Evolutionary conservation across 1,284 basidiomycete genomes (phyloP).

Genomic region (Rhodofomes roseus): DNA sequence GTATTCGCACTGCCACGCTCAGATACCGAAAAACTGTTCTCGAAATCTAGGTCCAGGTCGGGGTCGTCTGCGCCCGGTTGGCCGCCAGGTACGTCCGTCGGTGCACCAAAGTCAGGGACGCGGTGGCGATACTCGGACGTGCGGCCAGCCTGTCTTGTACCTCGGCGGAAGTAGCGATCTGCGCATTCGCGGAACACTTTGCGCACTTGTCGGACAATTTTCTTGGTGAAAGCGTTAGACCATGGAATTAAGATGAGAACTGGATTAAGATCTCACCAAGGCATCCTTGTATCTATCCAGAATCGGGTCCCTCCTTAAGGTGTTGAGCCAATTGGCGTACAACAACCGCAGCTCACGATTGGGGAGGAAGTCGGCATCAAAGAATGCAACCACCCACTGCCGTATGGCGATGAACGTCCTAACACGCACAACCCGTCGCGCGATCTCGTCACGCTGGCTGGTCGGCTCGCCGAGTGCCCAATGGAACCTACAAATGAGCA

Average conservation of each 20-base stretch:
- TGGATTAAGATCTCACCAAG: slow-evolving; percentile 44
- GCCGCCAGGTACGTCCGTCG: neutral
- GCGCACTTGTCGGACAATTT: slow-evolving; percentile 74
- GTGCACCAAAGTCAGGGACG: neutral
- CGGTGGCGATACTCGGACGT: neutral
- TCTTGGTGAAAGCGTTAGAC: slow-evolving; percentile 35
- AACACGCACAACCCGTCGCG: slow-evolving; percentile 74
- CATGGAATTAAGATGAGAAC: neutral
- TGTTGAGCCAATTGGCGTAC: slow-evolving; percentile 77
- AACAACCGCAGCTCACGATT: slow-evolving; percentile 70
- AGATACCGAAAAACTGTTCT: slow-evolving; percentile 5
- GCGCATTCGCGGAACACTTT: slow-evolving; percentile 80
- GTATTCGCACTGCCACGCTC: slow-evolving; percentile 3
- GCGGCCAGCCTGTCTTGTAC: neutral
- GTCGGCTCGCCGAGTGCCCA: slow-evolving; percentile 69
- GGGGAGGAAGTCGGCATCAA: slow-evolving; percentile 81
- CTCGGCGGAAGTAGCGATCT: slow-evolving; percentile 51
- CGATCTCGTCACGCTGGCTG: slow-evolving; percentile 56
- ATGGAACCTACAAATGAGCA: slow-evolving; percentile 81
- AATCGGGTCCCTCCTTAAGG: slow-evolving; percentile 64
- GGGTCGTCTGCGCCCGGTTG: slow-evolving; percentile 44
- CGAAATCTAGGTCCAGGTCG: slow-evolving; percentile 73
- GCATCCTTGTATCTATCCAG: slow-evolving; percentile 64
- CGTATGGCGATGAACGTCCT: slow-evolving; percentile 84
- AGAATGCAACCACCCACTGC: slow-evolving; percentile 86